phyloP scores from a whole-genome alignment of 768 basidiomycete species.

The Tulasnella calospora region DNA sequence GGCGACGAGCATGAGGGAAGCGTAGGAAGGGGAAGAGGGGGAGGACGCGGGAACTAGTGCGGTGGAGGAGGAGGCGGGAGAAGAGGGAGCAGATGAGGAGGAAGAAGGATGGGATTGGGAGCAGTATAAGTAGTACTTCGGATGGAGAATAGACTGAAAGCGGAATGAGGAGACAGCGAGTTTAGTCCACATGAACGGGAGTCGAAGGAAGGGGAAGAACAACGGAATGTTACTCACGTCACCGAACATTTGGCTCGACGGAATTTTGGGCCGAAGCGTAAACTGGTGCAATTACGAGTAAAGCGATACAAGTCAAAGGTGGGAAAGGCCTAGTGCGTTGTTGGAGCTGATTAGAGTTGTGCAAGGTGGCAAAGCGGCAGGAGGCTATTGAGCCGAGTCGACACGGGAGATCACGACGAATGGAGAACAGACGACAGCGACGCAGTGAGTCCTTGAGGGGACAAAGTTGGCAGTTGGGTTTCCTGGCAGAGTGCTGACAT shows the following conservation, averaged over 20 bases:
- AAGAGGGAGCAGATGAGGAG: conserved; percentile 17
- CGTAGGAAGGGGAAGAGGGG: conserved; percentile 1
- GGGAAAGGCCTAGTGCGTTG: conserved; percentile 4
- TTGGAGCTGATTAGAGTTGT: conserved; percentile 8
- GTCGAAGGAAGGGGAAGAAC: background rate
- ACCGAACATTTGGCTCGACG: conserved; percentile 12
- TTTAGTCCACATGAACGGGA: conserved; percentile 9
- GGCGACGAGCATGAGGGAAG: conserved; percentile 16
- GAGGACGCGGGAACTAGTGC: background rate
- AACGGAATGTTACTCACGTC: conserved; percentile 7
- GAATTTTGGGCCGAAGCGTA: conserved; percentile 8
- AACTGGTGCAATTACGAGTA: background rate
- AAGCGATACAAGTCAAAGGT: conserved; percentile 5
- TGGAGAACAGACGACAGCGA: conserved; percentile 1
- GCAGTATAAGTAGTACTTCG: conserved; percentile 12
- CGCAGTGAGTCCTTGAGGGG: conserved; percentile 4
- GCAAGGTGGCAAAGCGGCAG: background rate
- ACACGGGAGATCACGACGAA: background rate
- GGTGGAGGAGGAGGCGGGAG: conserved; percentile 8
- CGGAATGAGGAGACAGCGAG: conserved; percentile 11
- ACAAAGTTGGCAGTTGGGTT: conserved; percentile 5
- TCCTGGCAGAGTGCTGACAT: background rate
- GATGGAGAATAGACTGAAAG: conserved; percentile 16
- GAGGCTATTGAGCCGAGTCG: conserved; percentile 5
- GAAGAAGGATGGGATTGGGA: background rate